Base-by-base conservation (phyloP, 345 rosid species). In the Cardiospermum halicacabum region DNA sequence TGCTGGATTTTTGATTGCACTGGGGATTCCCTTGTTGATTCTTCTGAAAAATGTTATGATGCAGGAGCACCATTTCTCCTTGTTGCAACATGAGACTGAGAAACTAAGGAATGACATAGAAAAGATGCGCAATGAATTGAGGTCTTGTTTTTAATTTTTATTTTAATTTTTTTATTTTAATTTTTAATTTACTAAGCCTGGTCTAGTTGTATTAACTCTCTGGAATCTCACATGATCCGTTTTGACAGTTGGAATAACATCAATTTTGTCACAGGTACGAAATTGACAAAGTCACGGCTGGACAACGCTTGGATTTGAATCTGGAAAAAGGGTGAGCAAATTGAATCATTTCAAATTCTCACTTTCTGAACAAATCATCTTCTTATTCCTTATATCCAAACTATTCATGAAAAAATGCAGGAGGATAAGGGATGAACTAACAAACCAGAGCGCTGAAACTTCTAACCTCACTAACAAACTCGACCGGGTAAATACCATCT, bases 301-400 rank as follows among this genome's bases (percentile, higher is more conserved):
- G 88, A 34, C 97, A 93, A 66, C 84, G 88, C n/a, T 73, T 93
- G 84, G 96, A 93, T 77, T 77, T 93, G 64, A 93, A 93, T 84
- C 97, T 90, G 58, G 95, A 93, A 80, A 84, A 82, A 70, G 96
- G 97, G 99, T 88, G 59, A 69, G 82, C 84, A 56, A 65, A 32
- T 21, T 19, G 7, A 7, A 49, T 21, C 12, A 48, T 11, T 21
- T 24, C 18, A 7, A 0, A 36, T 55, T 39, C 55, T 5, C 28
- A 56, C 53, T 64, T 62, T 59, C 42, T 19, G 19, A 40, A 34
- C 1, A 34, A 5, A 11, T 34, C 39, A 34, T 5, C 10, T 7
- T n/a, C 1, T 28, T 18, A 15, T 55, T 24, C 25, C 30, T 11
- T 56, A 6, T 10, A 6, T 24, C 12, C 27, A 34, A 34, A 16